Base-by-base conservation (phyloP, 2,329 filamentous ascomycete species). In the Aspergillus ustus region DNA sequence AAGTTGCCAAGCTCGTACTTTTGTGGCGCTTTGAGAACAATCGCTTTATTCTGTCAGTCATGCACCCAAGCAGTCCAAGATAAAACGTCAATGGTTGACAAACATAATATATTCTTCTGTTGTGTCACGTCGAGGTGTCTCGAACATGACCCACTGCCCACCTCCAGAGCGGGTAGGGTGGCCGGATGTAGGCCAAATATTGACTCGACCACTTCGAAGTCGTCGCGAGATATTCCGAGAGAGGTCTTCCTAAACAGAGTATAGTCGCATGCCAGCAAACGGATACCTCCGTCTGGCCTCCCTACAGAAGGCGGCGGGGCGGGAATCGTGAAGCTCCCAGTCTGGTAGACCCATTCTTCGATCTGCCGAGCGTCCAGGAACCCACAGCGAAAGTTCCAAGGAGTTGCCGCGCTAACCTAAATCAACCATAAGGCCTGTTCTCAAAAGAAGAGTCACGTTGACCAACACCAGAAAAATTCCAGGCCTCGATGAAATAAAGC, bases 1-100 rank as follows among this genome's bases (percentile, higher is more conserved):
- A 54, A 46, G 28, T 59, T 59, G 5, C 50, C 57, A n/a, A 59
- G 53, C 28, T 59, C 57, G 8, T 49, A 59, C n/a, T 59, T 59
- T 9, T 59, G 57, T 8, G 57, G 57, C 9, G 43, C 57, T 40
- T 59, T 59, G 13, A 59, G 31, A 25, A 59, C 29, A 7, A 59
- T 59, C 11, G 57, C 57, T 59, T n/a, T 15, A 6, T 3, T 31
- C 5, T 6, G 19, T 56, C 17, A 56, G 53, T 40, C 29, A 22
- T 8, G 4, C 9, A n/a, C 20, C 13, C 11, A 40, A 15, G 13
- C 34, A 40, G 34, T 40, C 34, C 34, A 2, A 5, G 4, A 13
- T 40, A 15, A 40, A 40, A 40, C 11, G 15, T 40, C 25, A 5
- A 15, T 13, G 29, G 8, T 28, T 53, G 25, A 53, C 51, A 28